These are phyloP conservation scores for Psophocarpus tetragonolobus DNA, from an alignment of 306 rosid genomes.

Conservation along the genomic window DNA sequence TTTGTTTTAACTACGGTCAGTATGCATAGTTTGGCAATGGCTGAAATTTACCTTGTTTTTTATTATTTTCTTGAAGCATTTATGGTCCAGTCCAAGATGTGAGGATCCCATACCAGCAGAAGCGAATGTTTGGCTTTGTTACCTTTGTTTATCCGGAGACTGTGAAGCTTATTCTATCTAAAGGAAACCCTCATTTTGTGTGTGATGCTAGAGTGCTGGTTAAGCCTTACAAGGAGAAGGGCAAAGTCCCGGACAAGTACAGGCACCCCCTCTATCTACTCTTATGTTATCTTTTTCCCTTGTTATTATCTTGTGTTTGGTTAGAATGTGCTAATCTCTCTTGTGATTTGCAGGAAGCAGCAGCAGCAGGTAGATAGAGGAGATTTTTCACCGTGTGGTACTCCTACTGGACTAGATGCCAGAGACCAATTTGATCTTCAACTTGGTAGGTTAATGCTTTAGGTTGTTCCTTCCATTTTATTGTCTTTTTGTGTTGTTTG, in stretches of 20 bases:
- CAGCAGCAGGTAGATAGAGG: slow-evolving; percentile 80
- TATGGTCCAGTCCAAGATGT: slow-evolving; percentile 99
- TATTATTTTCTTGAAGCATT: slow-evolving; percentile 49
- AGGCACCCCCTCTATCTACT: slow-evolving; percentile 47
- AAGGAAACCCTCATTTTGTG: slow-evolving; percentile 97
- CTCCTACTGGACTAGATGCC: slow-evolving; percentile 81
- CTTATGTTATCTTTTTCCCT: neutral
- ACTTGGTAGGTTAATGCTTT: slow-evolving; percentile 57
- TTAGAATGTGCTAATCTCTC: slow-evolving; percentile 19
- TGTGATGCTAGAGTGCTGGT: slow-evolving; percentile 98
- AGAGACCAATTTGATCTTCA: slow-evolving; percentile 86
- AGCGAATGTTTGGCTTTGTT: slow-evolving; percentile 96
- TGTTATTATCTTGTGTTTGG: neutral
- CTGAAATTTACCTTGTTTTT: neutral
- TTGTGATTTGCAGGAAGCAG: slow-evolving; percentile 68
- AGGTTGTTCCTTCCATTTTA: neutral
- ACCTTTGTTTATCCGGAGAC: slow-evolving; percentile 92
- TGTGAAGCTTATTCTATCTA: slow-evolving; percentile 85
- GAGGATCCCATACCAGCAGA: slow-evolving; percentile 98
- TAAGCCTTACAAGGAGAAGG: slow-evolving; percentile 99
- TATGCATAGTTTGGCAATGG: neutral
- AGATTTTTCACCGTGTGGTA: slow-evolving; percentile 90
- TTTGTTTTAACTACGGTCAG: neutral
- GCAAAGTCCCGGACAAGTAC: slow-evolving; percentile 97
- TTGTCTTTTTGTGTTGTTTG: neutral